Base-by-base conservation (phyloP, 768 basidiomycete genomes). In the Rhizopogon rudus region DNA sequence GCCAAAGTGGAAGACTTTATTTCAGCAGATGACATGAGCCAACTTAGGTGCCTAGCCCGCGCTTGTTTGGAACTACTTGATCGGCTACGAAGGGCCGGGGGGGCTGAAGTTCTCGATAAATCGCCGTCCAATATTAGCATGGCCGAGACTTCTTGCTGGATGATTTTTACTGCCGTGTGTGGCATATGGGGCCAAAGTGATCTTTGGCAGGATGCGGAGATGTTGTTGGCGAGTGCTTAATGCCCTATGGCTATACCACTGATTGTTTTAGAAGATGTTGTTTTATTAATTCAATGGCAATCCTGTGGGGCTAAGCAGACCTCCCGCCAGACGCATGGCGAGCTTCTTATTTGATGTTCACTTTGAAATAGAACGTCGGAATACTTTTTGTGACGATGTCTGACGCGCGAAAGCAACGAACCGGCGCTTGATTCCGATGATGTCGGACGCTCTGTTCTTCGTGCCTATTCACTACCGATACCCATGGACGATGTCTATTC, bases 171-270 rank as follows among this genome's bases (percentile, higher is more conserved):
- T 6, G 79, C 80, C 1, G 72, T 93, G 45, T 77, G 80, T 25
- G 80, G 78, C 17, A 67, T 86, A 3, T 93, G 91, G 91, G 84
- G 81, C 22, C 91, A 93, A 72, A 77, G 74, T 51, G 91, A 93
- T 66, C 70, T 93, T 41, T 93, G 90, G 91, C 72, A 72, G 68
- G 90, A 92, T 63, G 88, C 86, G 20, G 82, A 85, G 62, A 73
- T 69, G n/a, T 72, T 76, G 59, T 63, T 88, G 55, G 54, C 63
- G 16, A 39, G 49, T 55, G 46, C 49, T 43, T 64, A 61, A 31
- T 25, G 22, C 25, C 9, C 8, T 3, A 39, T 16, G 33, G 48
- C 9, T 49, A 22, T 49, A 22, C 25, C 22, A 39, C 37, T 49
- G 35, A 22, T 35, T 37, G 13, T 35, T 9, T 37, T 16, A 7